Evolutionary conservation across 2,329 filamentous ascomycete species (phyloP), one percentile per base, ranked within the genome.

Genomic region (Verticillium nonalfalfae): DNA sequence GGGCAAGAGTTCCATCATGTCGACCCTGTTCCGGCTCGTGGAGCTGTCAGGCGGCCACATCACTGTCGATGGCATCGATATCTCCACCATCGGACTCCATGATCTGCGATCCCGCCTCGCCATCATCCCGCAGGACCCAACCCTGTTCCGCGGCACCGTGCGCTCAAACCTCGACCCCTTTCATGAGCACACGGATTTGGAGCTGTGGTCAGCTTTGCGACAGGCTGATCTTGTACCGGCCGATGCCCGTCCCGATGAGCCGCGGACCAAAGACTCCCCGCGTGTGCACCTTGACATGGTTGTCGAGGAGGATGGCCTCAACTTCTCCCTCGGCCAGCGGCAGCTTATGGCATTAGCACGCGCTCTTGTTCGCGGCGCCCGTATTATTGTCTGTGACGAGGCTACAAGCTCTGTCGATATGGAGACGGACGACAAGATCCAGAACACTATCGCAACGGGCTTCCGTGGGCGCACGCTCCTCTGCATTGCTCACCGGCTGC

Each of bases 311-410:
- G 94, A 97, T 76, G 95, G 95, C 0, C 83, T 97, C 64, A 98
- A 98, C 76, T 97, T 97, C 79, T 96, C 92, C 0, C 87, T 98
- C 10, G 94, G 94, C 7, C 94, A 98, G 77, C 87, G 95, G 3
- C 95, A 98, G 75, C 85, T 98, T 57, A 96, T 98, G 90, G 95
- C 95, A 1, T 82, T 99, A 1, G 93, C 93, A 0, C 88, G 95
- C 1, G 95, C 95, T 0, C 85, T 99, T 2, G 94, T 98, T 4
- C 88, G 94, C 40, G 87, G 89, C 54, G 90, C 89, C 0, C 91
- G 90, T 68, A 97, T 98, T 75, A 97, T 98, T 68, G 89, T 99
- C 58, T 97, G 94, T 75, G 95, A 99, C 78, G 95, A 99, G 75
- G 95, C 95, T 1, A 99, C 95, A 0, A 92, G 89, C 1, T 90